Evolutionary conservation across 768 basidiomycete species (phyloP), one percentile per base, ranked within the genome.

Genomic region (Suillus fuscotomentosus): DNA sequence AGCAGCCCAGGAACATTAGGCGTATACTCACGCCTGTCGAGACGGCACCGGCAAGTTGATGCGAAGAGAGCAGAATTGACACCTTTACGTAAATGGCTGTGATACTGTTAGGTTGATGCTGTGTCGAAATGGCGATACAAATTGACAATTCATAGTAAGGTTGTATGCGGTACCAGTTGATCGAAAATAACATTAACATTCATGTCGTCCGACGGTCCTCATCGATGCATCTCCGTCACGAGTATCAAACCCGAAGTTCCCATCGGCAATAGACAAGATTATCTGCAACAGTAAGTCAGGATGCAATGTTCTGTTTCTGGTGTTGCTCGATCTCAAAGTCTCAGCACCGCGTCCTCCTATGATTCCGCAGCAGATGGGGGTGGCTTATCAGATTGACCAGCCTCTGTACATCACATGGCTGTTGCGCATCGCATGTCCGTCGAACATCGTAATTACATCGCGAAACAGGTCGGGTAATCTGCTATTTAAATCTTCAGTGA

Each of bases 1-100:
- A 77, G 71, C 92, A 94, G 3, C 91, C 92, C 76, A 92, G 93
- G 78, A 94, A 92, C 0, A 89, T 89, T 2, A 90, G 85, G 38
- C 88, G 84, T 50, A 76, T 77, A 69, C 87, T 91, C 1, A 91
- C 81, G 42, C 89, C 88, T 5, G 82, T 82, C 1, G 76, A 72
- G 36, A 88, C 70, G 0, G 79, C 71, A 90, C 85, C 53, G 72
- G 31, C 31, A 31, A 31, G 73, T 65, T 88, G 86, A 70, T 88
- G 87, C 0, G 84, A 81, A 2, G 79, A 78, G 27, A 84, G 75
- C 78, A 68, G 68, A 68, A 48, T 81, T 81, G 64, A 89, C 43
- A 5, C 83, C 85, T 75, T 79, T 70, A 82, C 15, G 6, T 31
- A 31, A 91, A 73, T 70, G 89, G 74, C 76, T 82, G 65, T 7